Evolutionary conservation across 2,329 filamentous ascomycete species (phyloP).

Genomic region (Colletotrichum eleusines): DNA sequence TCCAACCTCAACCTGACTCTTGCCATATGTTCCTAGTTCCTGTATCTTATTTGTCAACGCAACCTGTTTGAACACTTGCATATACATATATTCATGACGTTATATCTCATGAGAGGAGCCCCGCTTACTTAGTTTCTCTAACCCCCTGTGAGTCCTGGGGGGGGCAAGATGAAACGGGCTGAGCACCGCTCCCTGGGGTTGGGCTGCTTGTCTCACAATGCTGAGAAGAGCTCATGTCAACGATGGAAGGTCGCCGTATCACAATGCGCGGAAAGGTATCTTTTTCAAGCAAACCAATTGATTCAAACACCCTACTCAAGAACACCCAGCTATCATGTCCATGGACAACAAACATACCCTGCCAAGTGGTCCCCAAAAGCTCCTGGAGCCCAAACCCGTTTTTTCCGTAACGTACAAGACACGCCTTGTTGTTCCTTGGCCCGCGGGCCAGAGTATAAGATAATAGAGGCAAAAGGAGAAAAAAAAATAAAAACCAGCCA

Average conservation of each 20-base stretch:
- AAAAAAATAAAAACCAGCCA: conserved; percentile 27
- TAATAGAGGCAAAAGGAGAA: too few species aligned
- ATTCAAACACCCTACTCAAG: conserved; percentile 37
- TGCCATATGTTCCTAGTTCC: background rate
- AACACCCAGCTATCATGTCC: conserved; percentile 31
- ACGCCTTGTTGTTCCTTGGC: conserved; percentile 25
- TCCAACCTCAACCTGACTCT: background rate
- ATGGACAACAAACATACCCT: conserved; percentile 29
- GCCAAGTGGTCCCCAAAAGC: conserved; percentile 15
- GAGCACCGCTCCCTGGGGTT: background rate
- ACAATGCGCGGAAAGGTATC: rapidly evolving
- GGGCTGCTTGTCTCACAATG: background rate
- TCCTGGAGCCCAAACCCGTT: conserved; percentile 14
- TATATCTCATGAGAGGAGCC: rapidly evolving
- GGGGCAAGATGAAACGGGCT: conserved; percentile 10
- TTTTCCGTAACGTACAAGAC: conserved; percentile 1
- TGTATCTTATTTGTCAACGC: background rate
- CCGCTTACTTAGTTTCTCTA: too few species aligned
- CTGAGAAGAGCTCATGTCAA: background rate
- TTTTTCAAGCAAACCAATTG: conserved; percentile 26
- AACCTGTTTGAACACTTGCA: background rate
- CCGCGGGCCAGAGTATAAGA: background rate
- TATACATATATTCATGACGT: rapidly evolving
- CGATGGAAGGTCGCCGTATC: background rate
- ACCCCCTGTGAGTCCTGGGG: background rate